A percentile compares a stretch with the other conserved stretches of the same genome.
Evolutionary conservation across 2,329 filamentous ascomycete genomes (phyloP).

Genomic region (Trichoderma lentiforme): DNA sequence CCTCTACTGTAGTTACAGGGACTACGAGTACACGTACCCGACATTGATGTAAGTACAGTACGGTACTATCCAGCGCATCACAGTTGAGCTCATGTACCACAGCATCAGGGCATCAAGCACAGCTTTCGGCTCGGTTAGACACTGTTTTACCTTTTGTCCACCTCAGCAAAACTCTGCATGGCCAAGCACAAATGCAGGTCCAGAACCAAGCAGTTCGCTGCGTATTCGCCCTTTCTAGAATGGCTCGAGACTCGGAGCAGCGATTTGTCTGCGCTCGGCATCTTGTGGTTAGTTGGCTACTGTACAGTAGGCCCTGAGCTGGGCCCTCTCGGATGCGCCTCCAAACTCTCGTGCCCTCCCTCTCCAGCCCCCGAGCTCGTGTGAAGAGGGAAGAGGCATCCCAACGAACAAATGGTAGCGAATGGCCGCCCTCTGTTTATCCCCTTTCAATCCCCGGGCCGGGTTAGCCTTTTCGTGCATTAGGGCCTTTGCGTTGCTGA

Average conservation of each 20-base stretch:
- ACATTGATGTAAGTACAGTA: not conserved
- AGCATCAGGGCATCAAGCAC: not conserved
- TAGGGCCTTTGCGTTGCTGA: not conserved
- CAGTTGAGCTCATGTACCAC: not conserved
- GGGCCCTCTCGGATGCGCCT: not conserved
- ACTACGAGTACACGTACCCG: not conserved
- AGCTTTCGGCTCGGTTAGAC: not conserved
- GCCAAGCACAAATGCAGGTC: not conserved
- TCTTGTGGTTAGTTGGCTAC: not conserved
- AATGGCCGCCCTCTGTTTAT: not conserved
- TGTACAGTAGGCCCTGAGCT: too few relatives aligned
- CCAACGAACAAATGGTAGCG: not conserved
- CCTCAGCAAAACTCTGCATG: not conserved
- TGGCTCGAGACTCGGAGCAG: not conserved
- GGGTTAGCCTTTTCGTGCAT: not conserved
- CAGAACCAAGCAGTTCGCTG: not conserved
- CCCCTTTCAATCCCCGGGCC: constrained; percentile 5
- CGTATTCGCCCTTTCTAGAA: not conserved
- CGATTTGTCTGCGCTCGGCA: not conserved
- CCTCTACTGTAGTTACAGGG: not conserved
- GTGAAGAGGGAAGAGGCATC: not conserved
- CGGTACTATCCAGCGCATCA: too few relatives aligned
- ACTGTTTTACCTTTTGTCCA: not conserved
- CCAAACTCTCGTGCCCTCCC: not conserved
- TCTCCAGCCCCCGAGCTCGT: not conserved